phyloP scores from a whole-genome alignment of 192 early-diverging fungal genomes.

The Coemansia sp. region DNA sequence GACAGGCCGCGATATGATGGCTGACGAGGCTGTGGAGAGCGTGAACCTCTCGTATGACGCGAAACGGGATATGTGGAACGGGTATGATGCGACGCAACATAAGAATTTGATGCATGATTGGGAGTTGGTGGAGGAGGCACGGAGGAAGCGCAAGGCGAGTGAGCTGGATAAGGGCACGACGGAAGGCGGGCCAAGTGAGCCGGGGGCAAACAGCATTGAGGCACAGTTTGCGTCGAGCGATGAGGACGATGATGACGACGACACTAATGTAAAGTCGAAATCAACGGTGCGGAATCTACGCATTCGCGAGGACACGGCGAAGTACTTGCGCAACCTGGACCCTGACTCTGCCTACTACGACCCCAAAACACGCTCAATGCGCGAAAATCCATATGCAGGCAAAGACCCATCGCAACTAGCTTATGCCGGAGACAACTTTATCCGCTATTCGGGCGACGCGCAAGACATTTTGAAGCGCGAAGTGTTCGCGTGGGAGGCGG shows the following conservation, averaged over 20 bases:
- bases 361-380: constrained; percentile 98
- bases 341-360: constrained; percentile 96
- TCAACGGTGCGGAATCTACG: constrained; percentile 95
- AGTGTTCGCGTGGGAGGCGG: constrained; percentile 93
- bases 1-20: constrained; percentile 73
- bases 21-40: constrained; percentile 82
- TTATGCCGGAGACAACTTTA: constrained; percentile 90
- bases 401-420: constrained; percentile 54
- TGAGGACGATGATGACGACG: constrained; percentile 74
- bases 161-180: constrained; percentile 61
- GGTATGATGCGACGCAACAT: constrained; percentile 90
- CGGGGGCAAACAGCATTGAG: constrained; percentile 17
- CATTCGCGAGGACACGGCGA: constrained; percentile 99
- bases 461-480: constrained; percentile 79
- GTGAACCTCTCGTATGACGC: constrained; percentile 86
- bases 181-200: neutral
- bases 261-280: constrained; percentile 83
- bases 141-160: constrained; percentile 73
- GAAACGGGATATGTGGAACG: constrained; percentile 98
- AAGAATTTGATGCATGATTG: constrained; percentile 70
- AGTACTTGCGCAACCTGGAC: constrained; percentile 96
- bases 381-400: constrained; percentile 87
- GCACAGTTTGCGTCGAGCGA: constrained; percentile 55
- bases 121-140: constrained; percentile 82
- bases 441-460: constrained; percentile 84